phyloP scores from a whole-genome alignment of 257 asterid genomes.

The Nicotiana tomentosiformis region DNA sequence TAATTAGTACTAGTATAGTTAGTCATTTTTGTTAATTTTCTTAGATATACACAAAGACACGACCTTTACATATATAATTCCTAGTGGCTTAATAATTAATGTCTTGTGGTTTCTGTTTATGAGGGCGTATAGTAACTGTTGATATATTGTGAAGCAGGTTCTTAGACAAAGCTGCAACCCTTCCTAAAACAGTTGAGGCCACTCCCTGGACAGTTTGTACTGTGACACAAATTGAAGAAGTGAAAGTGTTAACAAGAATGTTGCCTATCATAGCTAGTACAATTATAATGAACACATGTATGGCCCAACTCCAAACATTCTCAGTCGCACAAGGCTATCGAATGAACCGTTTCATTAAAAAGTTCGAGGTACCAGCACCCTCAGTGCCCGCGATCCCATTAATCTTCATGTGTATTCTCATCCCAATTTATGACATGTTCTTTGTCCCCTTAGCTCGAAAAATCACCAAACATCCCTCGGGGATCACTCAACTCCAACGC shows the following conservation, averaged over 20 bases:
- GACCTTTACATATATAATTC: no score
- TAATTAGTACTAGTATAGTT: no score
- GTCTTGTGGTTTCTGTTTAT: no score
- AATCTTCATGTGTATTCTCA: constrained; percentile 44
- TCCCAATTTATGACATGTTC: constrained; percentile 52
- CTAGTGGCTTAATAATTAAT: no score
- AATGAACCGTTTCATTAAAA: constrained; percentile 50
- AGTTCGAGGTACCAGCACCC: constrained; percentile 55
- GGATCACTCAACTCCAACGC: constrained; percentile 62
- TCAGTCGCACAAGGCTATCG: constrained; percentile 58
- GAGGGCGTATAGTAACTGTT: background rate
- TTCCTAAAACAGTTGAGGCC: constrained; percentile 21
- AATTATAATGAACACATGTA: constrained; percentile 58
- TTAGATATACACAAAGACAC: no score
- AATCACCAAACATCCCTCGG: constrained; percentile 51
- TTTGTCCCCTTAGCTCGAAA: constrained; percentile 51
- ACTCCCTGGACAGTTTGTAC: constrained; percentile 59
- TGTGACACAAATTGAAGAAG: constrained; percentile 68
- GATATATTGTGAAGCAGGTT: constrained; percentile 22
- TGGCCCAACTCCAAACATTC: constrained; percentile 76
- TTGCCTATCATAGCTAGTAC: constrained; percentile 63
- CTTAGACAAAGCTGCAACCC: constrained; percentile 66
- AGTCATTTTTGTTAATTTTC: no score
- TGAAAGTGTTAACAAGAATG: constrained; percentile 57
- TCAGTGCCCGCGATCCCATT: constrained; percentile 61